These are phyloP conservation scores for Ploettnerulaceae sp. DNA, from an alignment of 2,329 filamentous ascomycete genomes.

Conservation along the genomic window DNA sequence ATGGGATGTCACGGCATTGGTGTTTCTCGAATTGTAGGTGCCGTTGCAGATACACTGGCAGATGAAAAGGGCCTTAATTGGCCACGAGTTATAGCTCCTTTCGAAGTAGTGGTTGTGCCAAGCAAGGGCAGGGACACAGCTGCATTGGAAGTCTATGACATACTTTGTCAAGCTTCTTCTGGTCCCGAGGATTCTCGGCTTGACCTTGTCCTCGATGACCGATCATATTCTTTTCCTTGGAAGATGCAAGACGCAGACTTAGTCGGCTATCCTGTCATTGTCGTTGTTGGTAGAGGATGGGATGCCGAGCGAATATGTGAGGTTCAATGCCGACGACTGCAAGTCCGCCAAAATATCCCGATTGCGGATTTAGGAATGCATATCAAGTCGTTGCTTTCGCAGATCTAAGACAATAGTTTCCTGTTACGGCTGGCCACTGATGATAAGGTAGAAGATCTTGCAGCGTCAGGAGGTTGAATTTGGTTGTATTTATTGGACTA, in stretches of 20 bases:
- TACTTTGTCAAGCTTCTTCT: constrained; percentile 35
- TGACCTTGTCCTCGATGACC: constrained; percentile 73
- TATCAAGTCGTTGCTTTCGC: constrained; percentile 20
- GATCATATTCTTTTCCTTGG: constrained; percentile 65
- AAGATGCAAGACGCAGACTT: constrained; percentile 88
- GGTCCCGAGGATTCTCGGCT: constrained; percentile 32
- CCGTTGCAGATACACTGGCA: constrained; percentile 70
- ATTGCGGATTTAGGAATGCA: constrained; percentile 18
- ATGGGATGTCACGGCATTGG: constrained; percentile 99
- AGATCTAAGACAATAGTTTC: constrained; percentile 18
- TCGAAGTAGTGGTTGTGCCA: constrained; percentile 65
- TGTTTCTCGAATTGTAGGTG: constrained; percentile 82
- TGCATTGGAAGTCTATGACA: constrained; percentile 59
- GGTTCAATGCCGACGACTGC: constrained; percentile 32
- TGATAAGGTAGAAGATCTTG: too few relatives aligned
- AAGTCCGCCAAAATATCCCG: constrained; percentile 22
- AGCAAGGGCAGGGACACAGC: constrained; percentile 43
- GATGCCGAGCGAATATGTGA: constrained; percentile 30
- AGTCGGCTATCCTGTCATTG: constrained; percentile 78
- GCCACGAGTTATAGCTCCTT: constrained; percentile 83
- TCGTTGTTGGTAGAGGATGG: constrained; percentile 75
- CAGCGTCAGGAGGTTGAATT: too few relatives aligned
- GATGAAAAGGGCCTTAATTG: constrained; percentile 77
- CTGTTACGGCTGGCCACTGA: too few relatives aligned
- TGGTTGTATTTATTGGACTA: too few relatives aligned